Base-by-base conservation (phyloP, 495 filamentous ascomycete species). In the Penicillium cinerascens region DNA sequence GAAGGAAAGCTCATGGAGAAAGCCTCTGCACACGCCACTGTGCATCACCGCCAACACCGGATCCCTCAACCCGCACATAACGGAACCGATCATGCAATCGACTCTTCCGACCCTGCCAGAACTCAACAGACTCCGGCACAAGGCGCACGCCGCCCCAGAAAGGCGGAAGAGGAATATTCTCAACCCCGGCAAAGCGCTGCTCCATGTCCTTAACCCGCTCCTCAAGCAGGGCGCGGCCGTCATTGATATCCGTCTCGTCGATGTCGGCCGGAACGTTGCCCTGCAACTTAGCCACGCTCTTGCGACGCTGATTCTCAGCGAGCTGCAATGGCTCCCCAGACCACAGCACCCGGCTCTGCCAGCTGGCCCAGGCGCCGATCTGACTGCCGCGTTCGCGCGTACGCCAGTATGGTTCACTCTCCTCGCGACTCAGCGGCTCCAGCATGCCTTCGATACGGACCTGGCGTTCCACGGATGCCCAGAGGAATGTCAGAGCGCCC, bases 81-180 rank as follows among this genome's bases (percentile, higher is more conserved):
- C 84, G 74, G 69, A 97, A 97, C 21, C 93, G 88, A 83, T 97
- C 91, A 78, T 96, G 91, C 65, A 96, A 69, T 33, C 93, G 80
- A 75, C 85, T 95, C 50, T 85, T 78, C 49, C 95, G 79, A 36
- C 93, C 93, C 74, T 95, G 89, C 92, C 91, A 96, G 69, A 97
- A 97, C 77, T 96, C 92, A 36, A 97, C 79, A 47, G 82, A 80
- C 69, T 89, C 87, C 1, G 93, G 93, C 50, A 91, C 78, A 47
- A 98, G 77, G 58, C 92, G 83, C 68, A 93, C 68, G 1, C 93
- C 93, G 7, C 93, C 93, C 93, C 93, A 98, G 70, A 95, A 97
- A 18, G 86, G 85, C 23, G 93, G 93, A 42, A 96, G 82, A 2
- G 91, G 91, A 48, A 98, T 95, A 36, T 87, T 65, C 49, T 96